These are phyloP conservation scores for Porcisia deanei DNA, from an alignment of 208 protist species.

Conservation along the genomic window DNA sequence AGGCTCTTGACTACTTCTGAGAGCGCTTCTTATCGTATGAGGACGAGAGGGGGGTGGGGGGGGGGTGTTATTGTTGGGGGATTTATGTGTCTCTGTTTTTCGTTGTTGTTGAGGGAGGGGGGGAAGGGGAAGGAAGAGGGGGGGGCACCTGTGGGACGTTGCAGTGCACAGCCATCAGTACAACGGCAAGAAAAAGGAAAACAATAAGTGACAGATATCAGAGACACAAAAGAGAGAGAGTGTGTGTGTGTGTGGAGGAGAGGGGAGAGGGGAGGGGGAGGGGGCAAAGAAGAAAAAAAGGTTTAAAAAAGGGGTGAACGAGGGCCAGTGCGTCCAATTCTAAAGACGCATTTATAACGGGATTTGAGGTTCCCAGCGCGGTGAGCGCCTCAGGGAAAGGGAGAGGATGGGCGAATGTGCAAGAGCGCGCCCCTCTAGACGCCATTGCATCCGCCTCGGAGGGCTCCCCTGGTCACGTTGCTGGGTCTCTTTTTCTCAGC, in stretches of 20 bases:
- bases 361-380: neutral
- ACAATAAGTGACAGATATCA: neutral
- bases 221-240: neutral
- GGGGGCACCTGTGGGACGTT: neutral
- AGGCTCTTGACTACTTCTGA: neutral
- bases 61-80: neutral
- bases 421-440: neutral
- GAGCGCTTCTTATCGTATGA: neutral
- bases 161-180: neutral
- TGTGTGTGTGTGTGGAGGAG: neutral
- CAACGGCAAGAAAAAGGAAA: too few species aligned
- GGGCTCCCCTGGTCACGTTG: too few species aligned
- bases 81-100: neutral
- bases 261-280: neutral
- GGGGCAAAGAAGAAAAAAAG: neutral
- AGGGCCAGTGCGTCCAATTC: too few species aligned
- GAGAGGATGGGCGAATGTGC: neutral
- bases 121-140: too few species aligned
- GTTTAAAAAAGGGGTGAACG: too few species aligned
- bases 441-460: neutral
- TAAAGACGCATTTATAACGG: too few species aligned
- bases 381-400: neutral
- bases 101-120: too few species aligned
- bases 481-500: too few species aligned
- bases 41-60: neutral